phyloP scores from a whole-genome alignment of 2,329 filamentous ascomycete species.

The Xylaria sp. region DNA sequence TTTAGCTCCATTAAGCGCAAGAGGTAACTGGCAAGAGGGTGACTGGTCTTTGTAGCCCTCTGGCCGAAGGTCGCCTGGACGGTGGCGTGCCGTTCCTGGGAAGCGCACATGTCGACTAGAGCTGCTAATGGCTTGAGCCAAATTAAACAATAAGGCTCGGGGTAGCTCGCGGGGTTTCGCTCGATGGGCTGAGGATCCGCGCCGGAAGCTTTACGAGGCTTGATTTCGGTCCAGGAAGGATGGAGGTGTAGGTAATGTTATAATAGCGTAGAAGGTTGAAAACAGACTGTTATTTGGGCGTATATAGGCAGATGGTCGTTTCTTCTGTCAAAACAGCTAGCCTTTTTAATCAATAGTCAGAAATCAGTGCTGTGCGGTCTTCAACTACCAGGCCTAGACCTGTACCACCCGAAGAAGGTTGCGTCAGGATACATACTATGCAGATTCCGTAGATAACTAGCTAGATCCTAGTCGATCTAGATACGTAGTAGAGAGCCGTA shows the following conservation, averaged over 20 bases:
- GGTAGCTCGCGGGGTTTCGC: not conserved
- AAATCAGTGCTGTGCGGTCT: conserved; percentile 13
- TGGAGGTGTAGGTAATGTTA: conserved; percentile 9
- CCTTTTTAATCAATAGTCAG: conserved; percentile 5
- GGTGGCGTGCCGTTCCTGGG: conserved; percentile 55
- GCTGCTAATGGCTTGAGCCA: conserved; percentile 16
- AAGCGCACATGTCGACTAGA: conserved; percentile 43
- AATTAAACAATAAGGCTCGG: conserved; percentile 5
- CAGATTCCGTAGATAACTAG: not conserved
- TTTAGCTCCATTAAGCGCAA: conserved; percentile 73
- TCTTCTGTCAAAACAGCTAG: not conserved
- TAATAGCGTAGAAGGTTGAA: conserved; percentile 7
- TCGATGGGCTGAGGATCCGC: not conserved
- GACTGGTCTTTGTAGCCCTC: conserved; percentile 61
- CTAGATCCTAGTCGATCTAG: conserved; percentile 9
- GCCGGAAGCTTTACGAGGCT: not conserved
- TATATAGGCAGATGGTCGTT: not conserved
- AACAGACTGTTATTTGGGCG: not conserved
- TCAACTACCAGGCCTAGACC: conserved; percentile 8
- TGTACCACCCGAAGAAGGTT: conserved; percentile 5
- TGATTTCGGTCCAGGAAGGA: conserved; percentile 11
- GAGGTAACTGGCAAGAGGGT: conserved; percentile 70
- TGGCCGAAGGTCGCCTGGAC: conserved; percentile 64
- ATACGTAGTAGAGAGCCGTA: conserved; percentile 2
- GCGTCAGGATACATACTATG: conserved; percentile 11